Evolutionary conservation across 2,329 filamentous ascomycete genomes (phyloP).

Genomic region (Apiospora saccharicola): DNA sequence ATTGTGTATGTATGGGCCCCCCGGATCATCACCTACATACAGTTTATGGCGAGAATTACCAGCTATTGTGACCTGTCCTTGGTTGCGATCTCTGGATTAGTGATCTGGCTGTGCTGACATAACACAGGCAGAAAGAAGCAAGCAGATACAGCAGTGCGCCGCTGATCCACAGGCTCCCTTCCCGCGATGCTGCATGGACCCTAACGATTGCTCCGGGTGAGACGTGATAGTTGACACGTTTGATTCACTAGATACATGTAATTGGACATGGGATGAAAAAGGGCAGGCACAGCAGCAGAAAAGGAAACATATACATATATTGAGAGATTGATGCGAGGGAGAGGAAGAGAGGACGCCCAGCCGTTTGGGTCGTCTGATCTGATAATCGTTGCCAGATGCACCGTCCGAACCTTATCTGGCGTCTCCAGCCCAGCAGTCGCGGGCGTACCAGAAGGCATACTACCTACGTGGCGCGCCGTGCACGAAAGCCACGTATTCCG

Average conservation of each 20-base stretch:
- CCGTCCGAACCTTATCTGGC: conserved; percentile 1
- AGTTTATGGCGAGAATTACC: not conserved
- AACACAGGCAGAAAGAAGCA: conserved; percentile 15
- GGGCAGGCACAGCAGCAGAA: not conserved
- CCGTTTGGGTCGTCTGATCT: conserved; percentile 8
- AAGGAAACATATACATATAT: too few relatives aligned
- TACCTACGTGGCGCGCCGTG: not conserved
- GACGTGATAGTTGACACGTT: conserved; percentile 11
- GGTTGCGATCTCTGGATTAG: not conserved
- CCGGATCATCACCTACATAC: not conserved
- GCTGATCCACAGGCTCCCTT: conserved; percentile 3
- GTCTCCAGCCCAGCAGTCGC: not conserved
- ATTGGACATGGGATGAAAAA: not conserved
- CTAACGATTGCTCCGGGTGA: not conserved
- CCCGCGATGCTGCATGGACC: not conserved
- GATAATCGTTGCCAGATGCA: not conserved
- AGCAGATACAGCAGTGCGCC: conserved; percentile 4
- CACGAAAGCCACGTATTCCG: conserved; percentile 1
- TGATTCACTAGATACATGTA: not conserved
- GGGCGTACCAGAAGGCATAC: not conserved
- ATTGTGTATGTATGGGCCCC: not conserved
- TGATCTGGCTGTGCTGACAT: conserved; percentile 7
- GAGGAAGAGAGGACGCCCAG: not conserved
- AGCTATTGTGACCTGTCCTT: not conserved
- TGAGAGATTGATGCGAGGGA: not conserved